Evolutionary conservation across 495 filamentous ascomycete species (phyloP).

Genomic region (Emericellopsis terricola): DNA sequence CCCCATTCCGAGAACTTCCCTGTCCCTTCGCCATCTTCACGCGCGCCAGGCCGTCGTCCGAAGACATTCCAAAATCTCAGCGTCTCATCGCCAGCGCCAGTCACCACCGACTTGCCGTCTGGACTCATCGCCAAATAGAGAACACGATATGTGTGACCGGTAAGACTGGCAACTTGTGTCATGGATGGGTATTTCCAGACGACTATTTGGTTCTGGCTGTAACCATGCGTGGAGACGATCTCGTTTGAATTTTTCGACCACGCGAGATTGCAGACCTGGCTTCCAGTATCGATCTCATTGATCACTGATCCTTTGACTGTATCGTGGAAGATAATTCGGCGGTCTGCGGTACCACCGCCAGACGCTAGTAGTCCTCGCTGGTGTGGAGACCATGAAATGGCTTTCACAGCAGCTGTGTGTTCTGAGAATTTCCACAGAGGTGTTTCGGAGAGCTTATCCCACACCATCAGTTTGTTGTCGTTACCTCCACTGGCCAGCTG

Average conservation of each 20-base stretch:
- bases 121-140: constrained; percentile 95
- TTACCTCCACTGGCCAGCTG: constrained; percentile 95
- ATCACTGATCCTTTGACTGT: constrained; percentile 60
- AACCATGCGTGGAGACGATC: constrained; percentile 94
- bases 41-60: constrained; percentile 39
- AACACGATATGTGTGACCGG: constrained; percentile 90
- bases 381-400: constrained; percentile 97
- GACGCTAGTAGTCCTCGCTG: constrained; percentile 87
- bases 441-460: constrained; percentile 79
- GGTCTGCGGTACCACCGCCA: constrained; percentile 87
- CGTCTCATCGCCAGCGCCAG: constrained; percentile 91
- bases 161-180: constrained; percentile 87
- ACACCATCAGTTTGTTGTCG: constrained; percentile 96
- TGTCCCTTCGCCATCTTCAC: constrained; percentile 31
- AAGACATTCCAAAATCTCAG: constrained; percentile 95
- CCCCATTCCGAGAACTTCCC: constrained; percentile 50
- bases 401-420: constrained; percentile 90
- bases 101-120: constrained; percentile 83
- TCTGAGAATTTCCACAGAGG: constrained; percentile 85
- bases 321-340: constrained; percentile 95
- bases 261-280: constrained; percentile 89
- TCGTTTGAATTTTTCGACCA: constrained; percentile 95
- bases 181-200: constrained; percentile 98
- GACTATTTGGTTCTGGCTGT: constrained; percentile 92
- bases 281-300: constrained; percentile 84